A percentile compares a stretch with the other conserved stretches of the same genome.
phyloP scores from a whole-genome alignment of 768 basidiomycete species.

The Candolleomyces efflorescens region DNA sequence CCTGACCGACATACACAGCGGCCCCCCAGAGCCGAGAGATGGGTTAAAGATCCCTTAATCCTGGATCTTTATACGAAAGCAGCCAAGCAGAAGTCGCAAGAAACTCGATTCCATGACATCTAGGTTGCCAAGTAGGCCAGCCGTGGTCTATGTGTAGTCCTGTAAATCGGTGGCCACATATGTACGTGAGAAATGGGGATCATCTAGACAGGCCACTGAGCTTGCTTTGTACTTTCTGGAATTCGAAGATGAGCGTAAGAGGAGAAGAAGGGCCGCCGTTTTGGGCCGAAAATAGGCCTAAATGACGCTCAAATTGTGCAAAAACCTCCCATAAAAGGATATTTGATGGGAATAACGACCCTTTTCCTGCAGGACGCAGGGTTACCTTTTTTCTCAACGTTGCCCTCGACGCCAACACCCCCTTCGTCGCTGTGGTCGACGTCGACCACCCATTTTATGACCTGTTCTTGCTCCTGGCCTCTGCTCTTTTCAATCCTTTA shows the following conservation, averaged over 20 bases:
- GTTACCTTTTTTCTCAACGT: slow-evolving; percentile 3
- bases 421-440: slow-evolving; percentile 28
- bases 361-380: background rate
- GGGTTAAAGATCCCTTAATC: no score
- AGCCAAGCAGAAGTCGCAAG: no score
- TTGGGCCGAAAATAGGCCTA: background rate
- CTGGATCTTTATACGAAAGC: no score
- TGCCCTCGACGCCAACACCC: slow-evolving; percentile 12
- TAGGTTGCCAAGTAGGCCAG: no score
- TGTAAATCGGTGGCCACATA: background rate
- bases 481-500: slow-evolving; percentile 14
- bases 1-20: background rate
- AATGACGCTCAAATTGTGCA: background rate
- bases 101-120: no score
- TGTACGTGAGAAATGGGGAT: background rate
- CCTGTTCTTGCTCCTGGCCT: slow-evolving; percentile 13
- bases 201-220: background rate
- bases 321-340: background rate
- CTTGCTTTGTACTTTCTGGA: background rate
- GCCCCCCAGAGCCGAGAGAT: no score
- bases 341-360: background rate
- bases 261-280: background rate
- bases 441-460: slow-evolving; percentile 20
- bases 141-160: no score
- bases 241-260: background rate